Evolutionary conservation across 768 basidiomycete genomes (phyloP).

Genomic region (Antrodiella citrinella): DNA sequence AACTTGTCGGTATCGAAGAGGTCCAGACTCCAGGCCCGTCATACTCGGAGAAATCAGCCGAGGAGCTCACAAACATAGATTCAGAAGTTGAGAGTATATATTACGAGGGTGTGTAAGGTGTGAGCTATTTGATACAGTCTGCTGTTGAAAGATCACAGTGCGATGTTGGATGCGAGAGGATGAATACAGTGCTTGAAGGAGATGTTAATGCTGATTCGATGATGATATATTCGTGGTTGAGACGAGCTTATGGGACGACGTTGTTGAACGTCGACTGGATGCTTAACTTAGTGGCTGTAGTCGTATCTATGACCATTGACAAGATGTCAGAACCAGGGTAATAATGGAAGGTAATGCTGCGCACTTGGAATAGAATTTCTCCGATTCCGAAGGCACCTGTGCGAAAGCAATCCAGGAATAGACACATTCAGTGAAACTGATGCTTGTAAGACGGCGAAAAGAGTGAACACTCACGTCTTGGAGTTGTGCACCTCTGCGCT

Average conservation of each 20-base stretch:
- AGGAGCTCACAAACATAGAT: no score
- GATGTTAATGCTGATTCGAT: neutral
- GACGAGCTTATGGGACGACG: neutral
- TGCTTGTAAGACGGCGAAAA: no score
- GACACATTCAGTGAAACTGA: no score
- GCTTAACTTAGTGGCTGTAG: constrained; percentile 27
- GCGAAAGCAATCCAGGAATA: constrained; percentile 3
- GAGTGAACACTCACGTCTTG: constrained; percentile 40
- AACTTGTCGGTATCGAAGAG: neutral
- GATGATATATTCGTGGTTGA: neutral
- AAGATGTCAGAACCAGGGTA: constrained; percentile 5
- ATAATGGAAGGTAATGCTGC: constrained; percentile 15
- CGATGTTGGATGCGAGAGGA: constrained; percentile 5
- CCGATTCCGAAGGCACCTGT: constrained; percentile 68
- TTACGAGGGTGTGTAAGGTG: neutral
- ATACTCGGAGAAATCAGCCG: no score
- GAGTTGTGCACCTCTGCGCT: constrained; percentile 51
- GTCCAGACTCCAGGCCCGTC: neutral
- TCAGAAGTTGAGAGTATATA: neutral
- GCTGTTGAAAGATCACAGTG: neutral
- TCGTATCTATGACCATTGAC: constrained; percentile 34
- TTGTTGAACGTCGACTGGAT: constrained; percentile 1
- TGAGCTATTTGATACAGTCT: constrained; percentile 5
- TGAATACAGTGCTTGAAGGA: neutral
- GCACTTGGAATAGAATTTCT: constrained; percentile 80